A percentile compares a stretch with the other conserved stretches of the same genome.
These are phyloP conservation scores for Xenoacremonium recifei DNA, from an alignment of 2,329 filamentous ascomycete genomes.

Conservation along the genomic window DNA sequence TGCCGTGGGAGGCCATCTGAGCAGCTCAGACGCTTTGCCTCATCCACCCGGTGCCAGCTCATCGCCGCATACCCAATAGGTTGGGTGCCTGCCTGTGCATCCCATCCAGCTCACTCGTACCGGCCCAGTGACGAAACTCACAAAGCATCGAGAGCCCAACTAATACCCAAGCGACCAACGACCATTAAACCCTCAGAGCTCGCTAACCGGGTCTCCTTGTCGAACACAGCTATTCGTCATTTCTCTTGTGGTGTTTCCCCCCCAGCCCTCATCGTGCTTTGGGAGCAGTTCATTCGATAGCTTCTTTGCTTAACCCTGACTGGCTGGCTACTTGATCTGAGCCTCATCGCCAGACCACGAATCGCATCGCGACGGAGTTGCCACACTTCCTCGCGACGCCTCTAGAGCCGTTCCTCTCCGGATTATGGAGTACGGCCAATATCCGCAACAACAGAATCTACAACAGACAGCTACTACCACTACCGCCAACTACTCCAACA, in stretches of 20 bases:
- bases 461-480: slow-evolving; percentile 64
- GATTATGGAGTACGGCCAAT: slow-evolving; percentile 76
- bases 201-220: slow-evolving; percentile 22
- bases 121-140: slow-evolving; percentile 32
- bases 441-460: slow-evolving; percentile 55
- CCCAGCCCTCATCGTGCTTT: no score
- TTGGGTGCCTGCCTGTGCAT: slow-evolving; percentile 48
- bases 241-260: slow-evolving; percentile 9
- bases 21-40: slow-evolving; percentile 43
- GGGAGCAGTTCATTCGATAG: no score
- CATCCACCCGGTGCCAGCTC: slow-evolving; percentile 58
- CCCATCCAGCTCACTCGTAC: slow-evolving; percentile 44
- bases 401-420: slow-evolving; percentile 24
- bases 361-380: slow-evolving; percentile 25
- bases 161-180: slow-evolving; percentile 37
- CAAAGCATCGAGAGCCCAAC: slow-evolving; percentile 46
- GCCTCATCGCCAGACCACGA: slow-evolving; percentile 16
- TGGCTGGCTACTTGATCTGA: slow-evolving; percentile 6
- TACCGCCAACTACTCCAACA: slow-evolving; percentile 64
- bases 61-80: slow-evolving; percentile 60
- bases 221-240: slow-evolving; percentile 24
- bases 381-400: slow-evolving; percentile 25
- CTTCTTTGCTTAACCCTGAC: no score
- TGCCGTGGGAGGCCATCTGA: slow-evolving; percentile 55
- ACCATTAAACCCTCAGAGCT: slow-evolving; percentile 31